Conservation (phyloP, 352 stramenopile genomes). For the Phytophthora cactorum region DNA sequence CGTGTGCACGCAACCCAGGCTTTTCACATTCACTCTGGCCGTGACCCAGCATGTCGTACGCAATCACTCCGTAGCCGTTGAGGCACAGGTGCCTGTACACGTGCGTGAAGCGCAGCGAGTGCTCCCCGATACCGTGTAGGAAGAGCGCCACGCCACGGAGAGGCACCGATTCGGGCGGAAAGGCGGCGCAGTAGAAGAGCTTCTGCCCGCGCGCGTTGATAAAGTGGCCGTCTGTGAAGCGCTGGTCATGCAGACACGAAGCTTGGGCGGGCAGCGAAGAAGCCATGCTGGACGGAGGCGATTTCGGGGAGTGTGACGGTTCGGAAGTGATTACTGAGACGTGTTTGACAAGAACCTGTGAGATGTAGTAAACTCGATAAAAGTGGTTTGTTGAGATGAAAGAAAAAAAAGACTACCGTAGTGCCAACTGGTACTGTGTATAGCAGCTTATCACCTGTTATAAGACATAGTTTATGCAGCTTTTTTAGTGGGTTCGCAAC, state of each 20-base stretch:
- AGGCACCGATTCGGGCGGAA: slow-evolving; percentile 35
- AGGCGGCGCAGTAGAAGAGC: slow-evolving; percentile 65
- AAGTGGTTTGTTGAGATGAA: too few relatives aligned
- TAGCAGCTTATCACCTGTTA: too few relatives aligned
- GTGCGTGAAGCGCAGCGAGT: slow-evolving; percentile 64
- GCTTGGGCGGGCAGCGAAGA: slow-evolving; percentile 16
- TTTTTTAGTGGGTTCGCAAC: too few relatives aligned
- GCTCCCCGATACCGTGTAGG: slow-evolving; percentile 70
- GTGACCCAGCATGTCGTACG: slow-evolving; percentile 70
- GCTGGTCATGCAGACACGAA: slow-evolving; percentile 20
- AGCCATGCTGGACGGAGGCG: slow-evolving; percentile 9
- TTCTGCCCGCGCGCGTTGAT: slow-evolving; percentile 50
- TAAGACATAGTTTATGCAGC: too few relatives aligned
- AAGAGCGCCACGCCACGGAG: slow-evolving; percentile 64
- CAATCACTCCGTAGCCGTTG: slow-evolving; percentile 57
- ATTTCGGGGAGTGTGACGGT: slow-evolving; percentile 5
- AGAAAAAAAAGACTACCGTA: background rate
- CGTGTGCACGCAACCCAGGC: slow-evolving; percentile 42
- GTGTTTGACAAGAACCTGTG: slow-evolving; percentile 7
- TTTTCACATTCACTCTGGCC: slow-evolving; percentile 59
- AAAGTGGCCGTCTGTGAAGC: slow-evolving; percentile 52
- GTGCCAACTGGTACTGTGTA: too few relatives aligned
- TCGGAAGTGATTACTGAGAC: slow-evolving; percentile 7
- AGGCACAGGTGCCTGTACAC: slow-evolving; percentile 58
- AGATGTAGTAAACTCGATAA: too few relatives aligned